Percentiles rank a stretch among this genome's conserved stretches.
Evolutionary conservation across 2,329 filamentous ascomycete species (phyloP).

Genomic region (Trichoderma atroviride): DNA sequence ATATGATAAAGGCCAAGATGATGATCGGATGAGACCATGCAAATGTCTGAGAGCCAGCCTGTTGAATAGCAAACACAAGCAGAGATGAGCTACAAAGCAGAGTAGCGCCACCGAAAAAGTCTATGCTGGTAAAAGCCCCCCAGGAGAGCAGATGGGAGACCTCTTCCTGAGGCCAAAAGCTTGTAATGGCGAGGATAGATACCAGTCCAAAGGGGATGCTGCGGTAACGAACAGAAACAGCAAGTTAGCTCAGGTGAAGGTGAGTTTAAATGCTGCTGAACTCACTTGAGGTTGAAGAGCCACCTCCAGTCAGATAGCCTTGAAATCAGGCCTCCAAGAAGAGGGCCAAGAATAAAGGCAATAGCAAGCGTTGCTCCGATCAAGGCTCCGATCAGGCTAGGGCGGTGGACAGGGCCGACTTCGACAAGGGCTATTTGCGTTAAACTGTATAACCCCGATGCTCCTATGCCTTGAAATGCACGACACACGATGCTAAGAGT

Average conservation of each 20-base stretch:
- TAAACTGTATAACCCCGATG: slow-evolving; percentile 63
- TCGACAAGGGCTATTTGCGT: slow-evolving; percentile 61
- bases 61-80: slow-evolving; percentile 59
- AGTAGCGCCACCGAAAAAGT: slow-evolving; percentile 55
- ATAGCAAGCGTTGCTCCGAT: slow-evolving; percentile 59
- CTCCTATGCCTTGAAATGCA: slow-evolving; percentile 62
- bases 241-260: slow-evolving; percentile 18
- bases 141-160: slow-evolving; percentile 43
- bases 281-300: slow-evolving; percentile 65
- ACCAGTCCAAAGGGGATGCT: slow-evolving; percentile 55
- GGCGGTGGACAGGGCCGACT: slow-evolving; percentile 55
- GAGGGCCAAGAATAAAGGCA: slow-evolving; percentile 60
- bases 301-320: slow-evolving; percentile 59
- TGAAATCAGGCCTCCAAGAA: slow-evolving; percentile 60
- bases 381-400: slow-evolving; percentile 57
- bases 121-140: slow-evolving; percentile 51
- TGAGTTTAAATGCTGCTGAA: not conserved
- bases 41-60: slow-evolving; percentile 56
- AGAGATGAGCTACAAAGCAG: slow-evolving; percentile 56
- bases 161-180: slow-evolving; percentile 48
- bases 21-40: slow-evolving; percentile 57
- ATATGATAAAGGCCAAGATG: slow-evolving; percentile 51
- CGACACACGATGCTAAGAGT: slow-evolving; percentile 58
- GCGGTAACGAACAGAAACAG: not conserved
- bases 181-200: slow-evolving; percentile 51